These are phyloP conservation scores for Aspergillus brunneoviolaceus DNA, from an alignment of 2,329 filamentous ascomycete genomes.

Conservation along the genomic window DNA sequence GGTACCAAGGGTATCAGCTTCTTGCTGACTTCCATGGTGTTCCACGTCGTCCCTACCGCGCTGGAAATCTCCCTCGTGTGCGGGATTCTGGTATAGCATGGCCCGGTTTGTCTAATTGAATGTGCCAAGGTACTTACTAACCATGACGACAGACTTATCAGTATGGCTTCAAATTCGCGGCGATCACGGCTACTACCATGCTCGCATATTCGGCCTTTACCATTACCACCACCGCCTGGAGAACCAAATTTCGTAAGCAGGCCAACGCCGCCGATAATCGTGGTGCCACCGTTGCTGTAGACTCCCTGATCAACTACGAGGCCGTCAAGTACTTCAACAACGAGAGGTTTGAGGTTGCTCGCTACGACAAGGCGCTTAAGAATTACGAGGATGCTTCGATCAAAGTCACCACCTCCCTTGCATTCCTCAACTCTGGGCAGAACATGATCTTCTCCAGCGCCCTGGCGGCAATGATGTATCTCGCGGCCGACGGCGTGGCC, in stretches of 20 bases:
- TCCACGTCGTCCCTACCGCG: constrained; percentile 90
- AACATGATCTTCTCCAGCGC: constrained; percentile 96
- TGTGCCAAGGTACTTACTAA: constrained; percentile 13
- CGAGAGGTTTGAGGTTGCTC: constrained; percentile 85
- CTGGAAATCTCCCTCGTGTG: constrained; percentile 95
- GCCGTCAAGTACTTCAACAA: constrained; percentile 99
- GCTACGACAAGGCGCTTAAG: constrained; percentile 83
- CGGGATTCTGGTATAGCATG: constrained; percentile 67
- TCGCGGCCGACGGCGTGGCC: constrained; percentile 87
- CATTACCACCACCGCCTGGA: constrained; percentile 93
- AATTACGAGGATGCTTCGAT: constrained; percentile 93
- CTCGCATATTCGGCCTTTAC: constrained; percentile 93
- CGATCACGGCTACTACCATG: constrained; percentile 89
- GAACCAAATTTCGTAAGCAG: constrained; percentile 92
- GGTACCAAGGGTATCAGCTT: constrained; percentile 99
- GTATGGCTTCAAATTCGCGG: constrained; percentile 87
- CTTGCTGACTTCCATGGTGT: constrained; percentile 94
- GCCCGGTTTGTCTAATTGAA: not conserved
- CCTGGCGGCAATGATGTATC: constrained; percentile 96
- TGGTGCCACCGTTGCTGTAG: constrained; percentile 90
- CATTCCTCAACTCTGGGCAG: constrained; percentile 90
- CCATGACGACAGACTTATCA: constrained; percentile 68
- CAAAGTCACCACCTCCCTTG: constrained; percentile 91
- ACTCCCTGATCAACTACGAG: constrained; percentile 98
- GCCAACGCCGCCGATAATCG: constrained; percentile 96